Conservation (phyloP, 257 asterid genomes). For the Solanum corneliomulleri region DNA sequence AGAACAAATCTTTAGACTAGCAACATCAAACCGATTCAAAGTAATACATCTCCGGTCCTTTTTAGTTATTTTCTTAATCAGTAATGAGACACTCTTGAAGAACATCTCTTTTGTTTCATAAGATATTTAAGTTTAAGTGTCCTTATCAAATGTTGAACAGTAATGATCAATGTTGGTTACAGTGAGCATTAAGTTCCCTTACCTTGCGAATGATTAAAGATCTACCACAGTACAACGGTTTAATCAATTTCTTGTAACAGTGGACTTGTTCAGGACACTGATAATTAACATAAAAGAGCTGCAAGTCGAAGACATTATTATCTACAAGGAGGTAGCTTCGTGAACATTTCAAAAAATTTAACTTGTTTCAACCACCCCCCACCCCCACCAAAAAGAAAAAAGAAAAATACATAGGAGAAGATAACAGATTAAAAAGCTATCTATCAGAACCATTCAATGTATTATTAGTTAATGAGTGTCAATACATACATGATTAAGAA, state of each 20-base stretch:
- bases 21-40: background rate
- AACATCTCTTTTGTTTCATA: background rate
- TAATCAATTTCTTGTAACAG: background rate
- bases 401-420: background rate
- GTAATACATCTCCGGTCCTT: background rate
- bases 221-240: background rate
- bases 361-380: background rate
- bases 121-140: background rate
- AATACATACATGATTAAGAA: conserved; percentile 71
- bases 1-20: background rate
- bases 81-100: background rate
- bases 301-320: background rate
- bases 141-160: background rate
- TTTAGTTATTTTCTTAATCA: background rate
- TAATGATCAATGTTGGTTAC: background rate
- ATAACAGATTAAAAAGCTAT: background rate
- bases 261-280: background rate
- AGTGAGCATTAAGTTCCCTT: background rate
- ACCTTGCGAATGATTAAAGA: background rate
- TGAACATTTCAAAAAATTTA: background rate
- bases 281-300: background rate
- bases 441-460: background rate
- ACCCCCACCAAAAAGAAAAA: too few species aligned
- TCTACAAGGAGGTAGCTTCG: background rate
- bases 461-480: background rate